Percentiles rank a stretch among this genome's conserved stretches.
Conservation (phyloP, 352 stramenopile species). For the Stephanocyclus meneghinianus region DNA sequence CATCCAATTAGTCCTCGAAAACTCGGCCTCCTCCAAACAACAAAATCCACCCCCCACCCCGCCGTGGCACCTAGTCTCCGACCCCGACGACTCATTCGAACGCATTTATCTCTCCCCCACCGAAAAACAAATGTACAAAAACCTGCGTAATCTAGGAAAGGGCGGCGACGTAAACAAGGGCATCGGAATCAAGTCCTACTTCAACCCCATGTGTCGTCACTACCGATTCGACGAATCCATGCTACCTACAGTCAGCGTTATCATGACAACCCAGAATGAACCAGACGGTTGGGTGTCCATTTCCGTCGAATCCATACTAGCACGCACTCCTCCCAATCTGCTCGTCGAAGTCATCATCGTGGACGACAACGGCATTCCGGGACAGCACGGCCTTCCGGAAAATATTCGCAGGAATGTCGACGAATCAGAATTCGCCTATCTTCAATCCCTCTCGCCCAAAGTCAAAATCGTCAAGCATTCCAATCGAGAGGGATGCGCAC, state of each 20-base stretch:
- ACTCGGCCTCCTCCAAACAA: background rate
- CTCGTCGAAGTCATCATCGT: slow-evolving; percentile 56
- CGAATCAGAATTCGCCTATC: slow-evolving; percentile 34
- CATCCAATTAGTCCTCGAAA: background rate
- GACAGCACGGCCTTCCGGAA: slow-evolving; percentile 19
- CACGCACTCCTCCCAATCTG: slow-evolving; percentile 44
- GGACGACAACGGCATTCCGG: slow-evolving; percentile 54
- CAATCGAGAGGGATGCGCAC: slow-evolving; percentile 49
- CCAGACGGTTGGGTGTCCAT: slow-evolving; percentile 46
- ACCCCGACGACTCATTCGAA: slow-evolving; percentile 55
- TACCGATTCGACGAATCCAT: slow-evolving; percentile 49
- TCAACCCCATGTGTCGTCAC: slow-evolving; percentile 55
- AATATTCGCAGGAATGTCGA: slow-evolving; percentile 49
- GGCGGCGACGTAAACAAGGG: slow-evolving; percentile 33
- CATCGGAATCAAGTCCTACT: slow-evolving; percentile 43
- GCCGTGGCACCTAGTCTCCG: slow-evolving; percentile 35
- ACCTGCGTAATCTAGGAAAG: slow-evolving; percentile 31
- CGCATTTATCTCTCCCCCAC: slow-evolving; percentile 32
- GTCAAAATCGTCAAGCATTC: slow-evolving; percentile 53
- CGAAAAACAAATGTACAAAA: slow-evolving; percentile 15
- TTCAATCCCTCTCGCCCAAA: slow-evolving; percentile 45
- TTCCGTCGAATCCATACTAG: slow-evolving; percentile 53
- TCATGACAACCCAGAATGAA: slow-evolving; percentile 57
- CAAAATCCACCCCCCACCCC: slow-evolving; percentile 32
- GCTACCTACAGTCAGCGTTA: slow-evolving; percentile 52